phyloP scores from a whole-genome alignment of 345 rosid species.

The Eucalyptus decipiens region DNA sequence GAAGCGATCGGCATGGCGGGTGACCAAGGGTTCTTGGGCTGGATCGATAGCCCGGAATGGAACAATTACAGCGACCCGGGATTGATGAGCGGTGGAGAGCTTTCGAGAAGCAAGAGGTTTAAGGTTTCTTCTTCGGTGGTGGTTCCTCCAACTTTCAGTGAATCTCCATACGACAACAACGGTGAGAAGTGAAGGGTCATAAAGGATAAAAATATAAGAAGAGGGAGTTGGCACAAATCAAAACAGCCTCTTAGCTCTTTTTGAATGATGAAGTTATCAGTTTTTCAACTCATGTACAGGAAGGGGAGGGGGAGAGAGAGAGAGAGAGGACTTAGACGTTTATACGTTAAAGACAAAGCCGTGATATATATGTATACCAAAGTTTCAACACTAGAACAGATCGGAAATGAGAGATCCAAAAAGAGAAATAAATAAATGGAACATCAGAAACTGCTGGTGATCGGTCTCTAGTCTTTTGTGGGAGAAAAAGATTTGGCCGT shows the following conservation, averaged over 20 bases:
- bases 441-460: background rate
- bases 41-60: conserved; percentile 45
- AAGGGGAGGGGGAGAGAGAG: background rate
- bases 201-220: background rate
- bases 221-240: background rate
- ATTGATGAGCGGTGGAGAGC: background rate
- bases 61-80: background rate
- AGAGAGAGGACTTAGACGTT: background rate
- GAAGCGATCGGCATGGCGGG: conserved; percentile 6
- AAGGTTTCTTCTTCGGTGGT: conserved; percentile 54
- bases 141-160: conserved; percentile 51
- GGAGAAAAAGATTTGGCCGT: background rate
- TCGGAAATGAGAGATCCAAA: background rate
- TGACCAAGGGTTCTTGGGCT: conserved; percentile 7
- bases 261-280: background rate
- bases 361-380: background rate
- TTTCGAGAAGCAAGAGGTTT: conserved; percentile 47
- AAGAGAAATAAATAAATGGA: background rate
- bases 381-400: background rate
- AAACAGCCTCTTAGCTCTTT: background rate
- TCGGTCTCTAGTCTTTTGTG: background rate
- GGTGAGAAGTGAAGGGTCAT: background rate
- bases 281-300: background rate
- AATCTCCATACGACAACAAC: background rate
- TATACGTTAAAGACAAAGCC: background rate